Percentiles rank a stretch among this genome's conserved stretches.
These are phyloP conservation scores for Bathelium albidoporum DNA, from an alignment of 495 filamentous ascomycete species.

Conservation along the genomic window DNA sequence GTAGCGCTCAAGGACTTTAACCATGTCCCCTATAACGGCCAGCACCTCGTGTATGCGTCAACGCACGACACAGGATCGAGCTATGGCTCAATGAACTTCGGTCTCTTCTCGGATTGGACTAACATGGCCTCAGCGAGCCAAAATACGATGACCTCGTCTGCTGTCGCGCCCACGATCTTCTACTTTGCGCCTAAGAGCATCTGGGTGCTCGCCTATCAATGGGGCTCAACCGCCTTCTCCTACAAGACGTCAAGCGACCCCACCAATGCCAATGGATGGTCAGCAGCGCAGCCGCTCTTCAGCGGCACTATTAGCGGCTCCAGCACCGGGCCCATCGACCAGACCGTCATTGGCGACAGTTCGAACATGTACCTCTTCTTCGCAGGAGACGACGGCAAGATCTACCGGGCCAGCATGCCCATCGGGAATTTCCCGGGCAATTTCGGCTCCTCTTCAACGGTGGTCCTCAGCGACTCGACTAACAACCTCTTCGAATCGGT, in stretches of 20 bases:
- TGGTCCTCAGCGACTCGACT: constrained; percentile 40
- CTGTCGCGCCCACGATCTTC: constrained; percentile 54
- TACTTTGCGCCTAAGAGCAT: constrained; percentile 49
- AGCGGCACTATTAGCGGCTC: constrained; percentile 41
- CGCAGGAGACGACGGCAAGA: constrained; percentile 52
- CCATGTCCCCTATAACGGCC: constrained; percentile 39
- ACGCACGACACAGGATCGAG: constrained; percentile 29
- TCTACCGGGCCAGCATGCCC: constrained; percentile 52
- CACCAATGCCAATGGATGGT: constrained; percentile 47
- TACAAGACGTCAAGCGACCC: constrained; percentile 50
- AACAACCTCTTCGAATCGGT: constrained; percentile 55
- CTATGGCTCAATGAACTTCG: constrained; percentile 50
- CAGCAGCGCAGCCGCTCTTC: constrained; percentile 42
- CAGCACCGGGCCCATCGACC: constrained; percentile 45
- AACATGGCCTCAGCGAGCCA: constrained; percentile 45
- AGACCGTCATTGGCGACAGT: constrained; percentile 49
- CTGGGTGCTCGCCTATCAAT: constrained; percentile 54
- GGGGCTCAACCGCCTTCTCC: constrained; percentile 47
- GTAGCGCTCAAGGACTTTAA: constrained; percentile 51
- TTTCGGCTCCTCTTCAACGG: constrained; percentile 42
- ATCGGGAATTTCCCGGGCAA: constrained; percentile 47
- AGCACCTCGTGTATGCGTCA: constrained; percentile 47
- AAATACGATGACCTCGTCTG: constrained; percentile 35
- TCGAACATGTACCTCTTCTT: constrained; percentile 56
- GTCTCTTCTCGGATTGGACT: constrained; percentile 44